Percentiles rank a stretch among this genome's conserved stretches.
These are phyloP conservation scores for Apiospora saccharicola DNA, from an alignment of 2,329 filamentous ascomycete genomes.

Conservation along the genomic window DNA sequence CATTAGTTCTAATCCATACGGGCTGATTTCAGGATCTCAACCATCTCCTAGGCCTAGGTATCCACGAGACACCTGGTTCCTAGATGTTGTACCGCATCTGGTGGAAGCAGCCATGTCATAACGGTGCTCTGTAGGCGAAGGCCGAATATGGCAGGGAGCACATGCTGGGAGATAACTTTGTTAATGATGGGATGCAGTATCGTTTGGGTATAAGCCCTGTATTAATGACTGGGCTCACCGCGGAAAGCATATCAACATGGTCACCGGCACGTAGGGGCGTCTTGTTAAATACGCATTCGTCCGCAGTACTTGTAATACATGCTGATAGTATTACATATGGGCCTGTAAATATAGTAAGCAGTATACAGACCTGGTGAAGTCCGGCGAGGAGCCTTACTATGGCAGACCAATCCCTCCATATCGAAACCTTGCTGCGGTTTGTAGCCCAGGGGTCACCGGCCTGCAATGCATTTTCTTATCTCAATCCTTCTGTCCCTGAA, in stretches of 20 bases:
- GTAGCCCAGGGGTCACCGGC: neutral
- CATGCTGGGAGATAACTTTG: neutral
- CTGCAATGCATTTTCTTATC: neutral
- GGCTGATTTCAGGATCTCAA: too few species aligned
- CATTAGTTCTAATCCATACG: too few species aligned
- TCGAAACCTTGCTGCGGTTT: neutral
- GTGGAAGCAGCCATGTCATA: neutral
- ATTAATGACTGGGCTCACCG: neutral
- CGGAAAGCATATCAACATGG: neutral
- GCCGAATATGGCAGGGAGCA: too few species aligned
- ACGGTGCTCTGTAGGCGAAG: neutral
- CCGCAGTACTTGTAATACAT: neutral
- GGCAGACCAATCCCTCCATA: neutral
- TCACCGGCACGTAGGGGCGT: neutral
- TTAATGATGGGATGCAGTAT: neutral
- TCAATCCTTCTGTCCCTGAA: neutral
- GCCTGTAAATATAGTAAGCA: neutral
- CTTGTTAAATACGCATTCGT: neutral
- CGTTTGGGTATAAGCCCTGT: neutral
- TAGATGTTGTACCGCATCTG: neutral
- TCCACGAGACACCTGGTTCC: neutral
- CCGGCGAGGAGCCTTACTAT: neutral
- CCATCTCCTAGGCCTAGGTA: neutral
- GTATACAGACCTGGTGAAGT: neutral
- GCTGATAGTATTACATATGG: neutral